Evolutionary conservation across 305 asterid species (phyloP).

Genomic region (Euphrasia arctica): DNA sequence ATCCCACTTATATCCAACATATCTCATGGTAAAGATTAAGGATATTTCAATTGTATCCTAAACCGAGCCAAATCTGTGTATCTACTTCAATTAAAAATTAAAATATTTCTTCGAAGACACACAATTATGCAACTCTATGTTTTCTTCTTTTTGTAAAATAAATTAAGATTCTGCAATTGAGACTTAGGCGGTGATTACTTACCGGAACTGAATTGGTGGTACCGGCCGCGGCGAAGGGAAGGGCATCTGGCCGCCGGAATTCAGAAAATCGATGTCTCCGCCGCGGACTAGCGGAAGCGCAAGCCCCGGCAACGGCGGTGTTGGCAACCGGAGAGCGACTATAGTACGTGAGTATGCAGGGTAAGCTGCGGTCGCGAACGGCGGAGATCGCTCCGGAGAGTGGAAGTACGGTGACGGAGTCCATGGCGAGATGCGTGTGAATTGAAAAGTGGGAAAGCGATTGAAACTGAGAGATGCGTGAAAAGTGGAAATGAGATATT

Average conservation of each 20-base stretch:
- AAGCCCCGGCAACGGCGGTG: conserved; percentile 27
- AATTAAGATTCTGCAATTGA: not conserved
- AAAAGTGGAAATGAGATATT: conserved; percentile 1
- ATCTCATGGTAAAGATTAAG: not conserved
- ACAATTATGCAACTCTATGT: too few relatives aligned
- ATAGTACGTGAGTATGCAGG: conserved; percentile 32
- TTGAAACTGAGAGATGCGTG: not conserved
- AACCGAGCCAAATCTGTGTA: not conserved
- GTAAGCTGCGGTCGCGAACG: conserved; percentile 36
- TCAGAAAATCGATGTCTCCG: conserved; percentile 27
- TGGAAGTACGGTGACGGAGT: conserved; percentile 33
- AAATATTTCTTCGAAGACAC: not conserved
- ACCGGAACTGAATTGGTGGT: conserved; percentile 54
- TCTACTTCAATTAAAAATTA: not conserved
- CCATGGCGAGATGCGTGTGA: conserved; percentile 41
- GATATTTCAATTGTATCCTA: not conserved
- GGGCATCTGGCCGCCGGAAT: conserved; percentile 29
- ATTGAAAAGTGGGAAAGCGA: conserved; percentile 18
- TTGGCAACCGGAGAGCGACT: conserved; percentile 15
- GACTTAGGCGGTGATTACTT: conserved; percentile 28
- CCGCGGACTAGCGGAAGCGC: conserved; percentile 25
- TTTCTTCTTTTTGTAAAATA: not conserved
- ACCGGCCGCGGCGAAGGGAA: conserved; percentile 34
- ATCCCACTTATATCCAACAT: not conserved
- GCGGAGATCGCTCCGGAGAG: conserved; percentile 29